Evolutionary conservation across 768 basidiomycete genomes (phyloP), one percentile per base, ranked within the genome.

Genomic region (Psilocybe cubensis): DNA sequence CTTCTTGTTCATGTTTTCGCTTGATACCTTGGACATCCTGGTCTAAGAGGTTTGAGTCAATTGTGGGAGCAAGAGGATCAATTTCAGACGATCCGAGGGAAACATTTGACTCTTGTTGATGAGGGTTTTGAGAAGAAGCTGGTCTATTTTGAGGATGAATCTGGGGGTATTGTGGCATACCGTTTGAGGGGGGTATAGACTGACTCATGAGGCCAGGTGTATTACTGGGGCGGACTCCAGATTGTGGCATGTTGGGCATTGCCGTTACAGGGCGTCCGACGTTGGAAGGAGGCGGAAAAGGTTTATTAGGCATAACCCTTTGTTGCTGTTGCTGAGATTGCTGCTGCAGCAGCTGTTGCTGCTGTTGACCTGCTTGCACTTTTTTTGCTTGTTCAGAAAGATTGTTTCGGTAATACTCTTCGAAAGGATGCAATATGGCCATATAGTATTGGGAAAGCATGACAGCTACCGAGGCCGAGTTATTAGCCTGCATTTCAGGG

Each of bases 1-100:
- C 88, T 51, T 85, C 86, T 17, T 79, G 77, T 46, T 86, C 85
- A 60, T 88, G 74, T 70, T 91, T 92, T 59, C 91, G 80, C 69
- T 93, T 94, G 60, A 85, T 77, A 17, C 80, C 83, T 54, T 87
- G 84, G n/a, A 70, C 61, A 53, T 91, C 89, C 58, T 78, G 78
- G 52, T 91, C 89, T 49, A 84, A 70, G 28, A 78, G 72, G 63
- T 75, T 77, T 44, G 71, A 63, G 35, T 78, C 77, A 29, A 69
- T 54, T 24, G 64, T 61, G 21, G 66, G 68, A 10, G 58, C 48
- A 54, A 71, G 56, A 38, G 64, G 50, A 42, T 68, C 68, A 17
- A 64, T 49, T 33, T 69, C 68, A 5, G 63, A 52, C 56, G 60
- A 50, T 9, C 56, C 55, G 35, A 66, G 52, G 43, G 67, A 59